Evolutionary conservation across 768 basidiomycete genomes (phyloP).

Genomic region (Suillus lakei): DNA sequence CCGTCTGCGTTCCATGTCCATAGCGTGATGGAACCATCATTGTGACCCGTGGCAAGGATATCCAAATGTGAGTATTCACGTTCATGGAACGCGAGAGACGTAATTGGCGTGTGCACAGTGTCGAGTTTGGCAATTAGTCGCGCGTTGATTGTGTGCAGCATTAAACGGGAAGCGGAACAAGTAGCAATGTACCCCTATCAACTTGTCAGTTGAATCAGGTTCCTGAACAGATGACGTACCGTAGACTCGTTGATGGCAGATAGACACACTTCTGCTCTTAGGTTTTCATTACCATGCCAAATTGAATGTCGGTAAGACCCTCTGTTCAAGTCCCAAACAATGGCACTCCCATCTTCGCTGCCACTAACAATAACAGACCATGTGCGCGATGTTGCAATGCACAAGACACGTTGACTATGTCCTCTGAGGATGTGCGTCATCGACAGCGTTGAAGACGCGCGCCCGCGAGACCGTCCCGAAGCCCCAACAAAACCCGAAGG

Average conservation of each 20-base stretch:
- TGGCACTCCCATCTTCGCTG: constrained; percentile 84
- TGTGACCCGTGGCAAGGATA: constrained; percentile 79
- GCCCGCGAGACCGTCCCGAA: constrained; percentile 19
- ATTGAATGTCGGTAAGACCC: constrained; percentile 82
- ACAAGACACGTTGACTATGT: constrained; percentile 70
- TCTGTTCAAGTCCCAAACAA: constrained; percentile 89
- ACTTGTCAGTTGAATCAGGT: background rate
- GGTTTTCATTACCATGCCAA: constrained; percentile 57
- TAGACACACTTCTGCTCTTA: constrained; percentile 54
- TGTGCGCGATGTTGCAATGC: constrained; percentile 71
- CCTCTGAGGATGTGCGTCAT: constrained; percentile 81
- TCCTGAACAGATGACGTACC: constrained; percentile 47
- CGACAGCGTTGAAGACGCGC: constrained; percentile 35
- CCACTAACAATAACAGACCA: constrained; percentile 89
- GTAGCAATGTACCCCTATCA: constrained; percentile 87
- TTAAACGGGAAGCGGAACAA: constrained; percentile 72
- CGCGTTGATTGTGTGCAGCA: constrained; percentile 87
- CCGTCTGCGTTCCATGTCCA: constrained; percentile 85
- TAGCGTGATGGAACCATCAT: constrained; percentile 78
- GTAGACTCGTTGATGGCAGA: constrained; percentile 87
- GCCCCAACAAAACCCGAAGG: constrained; percentile 28
- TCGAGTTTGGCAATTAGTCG: constrained; percentile 76
- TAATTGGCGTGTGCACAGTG: constrained; percentile 55
- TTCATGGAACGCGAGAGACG: constrained; percentile 85
- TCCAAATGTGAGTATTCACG: constrained; percentile 83